These are phyloP conservation scores for Coemansia sp. DNA, from an alignment of 192 early-diverging fungal genomes.

Conservation along the genomic window DNA sequence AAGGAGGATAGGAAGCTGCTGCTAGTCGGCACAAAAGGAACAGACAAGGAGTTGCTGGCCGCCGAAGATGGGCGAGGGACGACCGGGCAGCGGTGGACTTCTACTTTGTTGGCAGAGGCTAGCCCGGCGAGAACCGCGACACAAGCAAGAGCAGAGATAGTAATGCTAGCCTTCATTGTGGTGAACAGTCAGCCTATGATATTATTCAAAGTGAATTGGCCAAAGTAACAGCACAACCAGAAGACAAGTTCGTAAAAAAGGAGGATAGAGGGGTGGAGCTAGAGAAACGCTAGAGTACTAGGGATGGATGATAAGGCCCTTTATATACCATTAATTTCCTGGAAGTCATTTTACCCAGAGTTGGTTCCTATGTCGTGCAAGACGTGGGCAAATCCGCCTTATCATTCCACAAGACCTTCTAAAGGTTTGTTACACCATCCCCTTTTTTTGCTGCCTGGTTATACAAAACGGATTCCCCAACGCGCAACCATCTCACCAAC, in stretches of 20 bases:
- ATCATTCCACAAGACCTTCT: neutral
- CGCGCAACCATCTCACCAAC: neutral
- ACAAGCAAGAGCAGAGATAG: neutral
- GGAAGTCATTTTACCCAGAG: neutral
- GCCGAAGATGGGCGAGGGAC: neutral
- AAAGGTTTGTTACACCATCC: neutral
- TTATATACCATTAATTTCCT: neutral
- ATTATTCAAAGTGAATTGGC: neutral
- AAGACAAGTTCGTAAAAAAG: neutral
- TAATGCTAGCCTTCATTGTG: slow-evolving; percentile 1
- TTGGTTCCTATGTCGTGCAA: neutral
- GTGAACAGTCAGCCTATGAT: neutral
- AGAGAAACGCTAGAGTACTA: neutral
- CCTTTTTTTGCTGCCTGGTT: neutral
- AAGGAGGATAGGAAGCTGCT: neutral
- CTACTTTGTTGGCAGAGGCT: neutral
- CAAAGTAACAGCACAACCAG: neutral
- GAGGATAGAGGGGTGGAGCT: neutral
- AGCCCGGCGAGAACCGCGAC: neutral
- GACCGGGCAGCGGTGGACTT: neutral
- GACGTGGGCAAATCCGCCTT: neutral
- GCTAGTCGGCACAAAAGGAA: neutral
- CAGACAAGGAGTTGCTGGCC: neutral
- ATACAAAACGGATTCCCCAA: neutral
- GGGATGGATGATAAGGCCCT: neutral